A percentile compares a stretch with the other conserved stretches of the same genome.
These are phyloP conservation scores for Syncephalastrum monosporum DNA, from an alignment of 371 early-diverging fungal genomes.

Conservation along the genomic window DNA sequence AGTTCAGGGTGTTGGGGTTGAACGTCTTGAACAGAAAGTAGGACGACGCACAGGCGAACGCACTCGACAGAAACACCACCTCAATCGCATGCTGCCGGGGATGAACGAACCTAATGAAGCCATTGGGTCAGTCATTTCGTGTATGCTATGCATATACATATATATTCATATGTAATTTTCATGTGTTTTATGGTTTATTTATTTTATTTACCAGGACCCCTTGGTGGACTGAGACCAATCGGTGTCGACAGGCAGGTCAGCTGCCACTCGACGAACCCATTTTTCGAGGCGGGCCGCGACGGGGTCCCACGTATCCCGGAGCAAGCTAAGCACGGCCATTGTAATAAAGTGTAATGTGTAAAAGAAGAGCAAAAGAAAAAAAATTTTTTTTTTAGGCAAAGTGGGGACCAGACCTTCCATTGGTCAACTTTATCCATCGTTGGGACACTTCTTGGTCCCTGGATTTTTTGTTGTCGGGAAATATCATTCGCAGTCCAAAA, in stretches of 20 bases:
- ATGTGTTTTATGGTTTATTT: no score
- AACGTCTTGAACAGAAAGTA: conserved; percentile 47
- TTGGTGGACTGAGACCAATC: conserved; percentile 55
- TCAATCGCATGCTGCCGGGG: conserved; percentile 62
- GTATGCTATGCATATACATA: neutral
- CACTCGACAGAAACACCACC: conserved; percentile 47
- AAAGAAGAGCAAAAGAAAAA: conserved; percentile 5
- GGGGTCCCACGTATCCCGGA: conserved; percentile 27
- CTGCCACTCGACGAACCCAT: conserved; percentile 45
- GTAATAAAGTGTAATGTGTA: conserved; percentile 1
- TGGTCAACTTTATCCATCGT: no score
- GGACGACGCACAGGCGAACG: conserved; percentile 37
- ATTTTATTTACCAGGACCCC: conserved; percentile 51
- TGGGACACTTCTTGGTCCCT: no score
- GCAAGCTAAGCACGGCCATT: conserved; percentile 16
- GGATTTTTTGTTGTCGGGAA: no score
- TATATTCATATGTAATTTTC: neutral
- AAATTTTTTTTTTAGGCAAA: neutral
- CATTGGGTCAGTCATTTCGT: neutral
- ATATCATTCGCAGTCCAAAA: no score
- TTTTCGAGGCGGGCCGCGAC: conserved; percentile 27
- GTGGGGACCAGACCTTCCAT: no score
- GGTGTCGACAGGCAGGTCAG: conserved; percentile 52
- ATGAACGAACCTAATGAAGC: conserved; percentile 49
- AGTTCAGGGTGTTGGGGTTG: conserved; percentile 36